Conservation (phyloP, 2,329 filamentous ascomycete species). For the Coleophoma eucalyptorum region DNA sequence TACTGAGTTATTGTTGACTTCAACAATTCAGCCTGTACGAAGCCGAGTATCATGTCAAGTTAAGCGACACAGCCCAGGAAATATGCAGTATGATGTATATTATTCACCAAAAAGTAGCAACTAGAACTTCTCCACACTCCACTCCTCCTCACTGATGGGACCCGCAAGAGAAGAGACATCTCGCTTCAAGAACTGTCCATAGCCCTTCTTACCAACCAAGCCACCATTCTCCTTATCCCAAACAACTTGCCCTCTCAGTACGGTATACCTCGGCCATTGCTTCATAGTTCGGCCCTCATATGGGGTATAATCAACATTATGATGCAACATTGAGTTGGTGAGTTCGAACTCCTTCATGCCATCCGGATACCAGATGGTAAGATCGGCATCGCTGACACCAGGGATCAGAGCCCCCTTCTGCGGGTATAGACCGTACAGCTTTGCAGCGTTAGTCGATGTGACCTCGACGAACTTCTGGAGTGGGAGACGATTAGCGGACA, state of each 20-base stretch:
- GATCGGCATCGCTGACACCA: constrained; percentile 49
- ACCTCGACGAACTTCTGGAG: constrained; percentile 50
- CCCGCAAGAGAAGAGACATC: constrained; percentile 31
- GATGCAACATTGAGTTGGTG: constrained; percentile 52
- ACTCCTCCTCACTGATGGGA: constrained; percentile 24
- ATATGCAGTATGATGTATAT: too few species aligned
- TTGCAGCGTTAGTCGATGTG: constrained; percentile 50
- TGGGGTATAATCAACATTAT: constrained; percentile 59
- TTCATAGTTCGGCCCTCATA: constrained; percentile 52
- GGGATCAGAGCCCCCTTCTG: constrained; percentile 45
- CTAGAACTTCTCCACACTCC: constrained; percentile 23
- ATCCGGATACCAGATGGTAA: constrained; percentile 54
- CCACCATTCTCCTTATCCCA: constrained; percentile 53
- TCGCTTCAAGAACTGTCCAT: constrained; percentile 45
- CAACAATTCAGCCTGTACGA: too few species aligned
- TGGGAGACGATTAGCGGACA: constrained; percentile 34
- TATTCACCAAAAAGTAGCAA: too few species aligned
- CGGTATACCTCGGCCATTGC: constrained; percentile 60
- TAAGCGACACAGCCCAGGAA: too few species aligned
- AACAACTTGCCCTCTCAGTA: constrained; percentile 53
- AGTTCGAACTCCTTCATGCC: constrained; percentile 38
- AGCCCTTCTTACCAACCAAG: constrained; percentile 41
- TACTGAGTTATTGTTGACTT: too few species aligned
- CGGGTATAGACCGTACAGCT: constrained; percentile 52
- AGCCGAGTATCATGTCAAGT: too few species aligned